Conservation (phyloP, 2,329 filamentous ascomycete genomes). For the Amauroascus verrucosus region DNA sequence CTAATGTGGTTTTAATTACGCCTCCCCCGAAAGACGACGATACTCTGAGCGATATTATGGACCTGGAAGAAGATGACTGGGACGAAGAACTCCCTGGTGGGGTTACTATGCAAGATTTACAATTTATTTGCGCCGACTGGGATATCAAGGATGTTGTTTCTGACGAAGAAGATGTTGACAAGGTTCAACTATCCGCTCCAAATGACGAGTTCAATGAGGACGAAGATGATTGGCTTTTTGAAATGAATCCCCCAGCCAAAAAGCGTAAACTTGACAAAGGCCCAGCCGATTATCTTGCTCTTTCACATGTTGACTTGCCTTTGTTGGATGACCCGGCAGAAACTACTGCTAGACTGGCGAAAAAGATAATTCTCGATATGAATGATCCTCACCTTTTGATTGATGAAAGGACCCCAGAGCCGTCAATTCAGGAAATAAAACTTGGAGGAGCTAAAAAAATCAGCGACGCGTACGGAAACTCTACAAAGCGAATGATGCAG, state of each 20-base stretch:
- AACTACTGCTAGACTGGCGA: constrained; percentile 60
- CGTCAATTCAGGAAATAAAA: constrained; percentile 45
- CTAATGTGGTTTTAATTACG: constrained; percentile 43
- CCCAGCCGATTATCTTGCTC: constrained; percentile 37
- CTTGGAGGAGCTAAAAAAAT: constrained; percentile 27
- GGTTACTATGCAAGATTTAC: constrained; percentile 67
- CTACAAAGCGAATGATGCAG: constrained; percentile 62
- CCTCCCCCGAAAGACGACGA: constrained; percentile 40
- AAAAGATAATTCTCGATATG: constrained; percentile 71
- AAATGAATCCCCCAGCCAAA: constrained; percentile 47
- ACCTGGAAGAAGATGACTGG: constrained; percentile 45
- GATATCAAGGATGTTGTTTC: constrained; percentile 51
- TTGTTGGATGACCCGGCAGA: constrained; percentile 72
- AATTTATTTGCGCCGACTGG: constrained; percentile 81
- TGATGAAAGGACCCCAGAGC: constrained; percentile 60
- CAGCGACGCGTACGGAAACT: constrained; percentile 57
- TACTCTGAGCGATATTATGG: constrained; percentile 38
- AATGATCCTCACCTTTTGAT: constrained; percentile 81
- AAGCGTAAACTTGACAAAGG: constrained; percentile 50
- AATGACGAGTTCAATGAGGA: constrained; percentile 46
- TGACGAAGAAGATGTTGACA: constrained; percentile 24
- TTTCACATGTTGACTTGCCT: constrained; percentile 54
- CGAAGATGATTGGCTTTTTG: constrained; percentile 44
- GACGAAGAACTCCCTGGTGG: constrained; percentile 58
- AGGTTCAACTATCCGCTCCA: constrained; percentile 16